A percentile compares a stretch with the other conserved stretches of the same genome.
Evolutionary conservation across 257 asterid genomes (phyloP).

Genomic region (Knoxia roxburghii): DNA sequence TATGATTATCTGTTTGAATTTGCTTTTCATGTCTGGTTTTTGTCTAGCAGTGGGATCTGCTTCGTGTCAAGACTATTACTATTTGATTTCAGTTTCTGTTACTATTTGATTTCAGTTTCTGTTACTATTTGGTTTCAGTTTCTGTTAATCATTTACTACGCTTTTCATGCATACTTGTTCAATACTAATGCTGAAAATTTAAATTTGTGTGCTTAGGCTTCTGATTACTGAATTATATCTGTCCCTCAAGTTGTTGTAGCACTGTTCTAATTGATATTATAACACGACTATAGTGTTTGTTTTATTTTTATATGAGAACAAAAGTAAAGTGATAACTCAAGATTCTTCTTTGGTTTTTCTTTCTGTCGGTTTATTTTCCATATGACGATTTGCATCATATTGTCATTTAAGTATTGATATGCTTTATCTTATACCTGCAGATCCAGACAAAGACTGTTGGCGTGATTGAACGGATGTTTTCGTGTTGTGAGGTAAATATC

Average conservation of each 20-base stretch:
- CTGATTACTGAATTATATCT: neutral
- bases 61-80: neutral
- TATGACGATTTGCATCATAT: slow-evolving; percentile 2
- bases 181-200: neutral
- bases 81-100: neutral
- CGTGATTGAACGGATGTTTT: slow-evolving; percentile 50
- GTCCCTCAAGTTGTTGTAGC: neutral
- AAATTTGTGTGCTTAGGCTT: neutral
- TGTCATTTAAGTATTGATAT: neutral
- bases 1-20: neutral
- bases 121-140: neutral
- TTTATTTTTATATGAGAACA: neutral
- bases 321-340: neutral
- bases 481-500: slow-evolving; percentile 78
- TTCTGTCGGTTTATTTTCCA: neutral
- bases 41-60: neutral
- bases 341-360: neutral
- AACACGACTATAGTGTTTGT: neutral
- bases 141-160: neutral
- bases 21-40: slow-evolving; percentile 1
- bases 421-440: slow-evolving; percentile 23
- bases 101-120: neutral
- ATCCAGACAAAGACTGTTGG: slow-evolving; percentile 57
- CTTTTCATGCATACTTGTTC: neutral
- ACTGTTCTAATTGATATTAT: neutral